Percentiles rank a stretch among this genome's conserved stretches.
These are phyloP conservation scores for Brassica nigra DNA, from an alignment of 345 rosid species.

Conservation along the genomic window DNA sequence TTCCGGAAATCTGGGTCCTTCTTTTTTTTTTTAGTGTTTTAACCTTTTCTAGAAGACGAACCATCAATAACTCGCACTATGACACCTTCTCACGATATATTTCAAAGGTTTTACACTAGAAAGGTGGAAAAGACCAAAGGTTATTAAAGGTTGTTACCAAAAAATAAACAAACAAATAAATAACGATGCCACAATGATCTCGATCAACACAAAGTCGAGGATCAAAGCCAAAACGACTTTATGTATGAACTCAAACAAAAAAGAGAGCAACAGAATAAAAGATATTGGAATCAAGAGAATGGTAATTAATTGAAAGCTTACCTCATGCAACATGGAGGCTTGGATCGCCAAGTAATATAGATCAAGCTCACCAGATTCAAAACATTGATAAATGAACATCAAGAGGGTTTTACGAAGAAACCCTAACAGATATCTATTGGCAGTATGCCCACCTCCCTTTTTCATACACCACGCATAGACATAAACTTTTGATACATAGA, in stretches of 20 bases:
- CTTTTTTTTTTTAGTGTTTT: conserved; percentile 18
- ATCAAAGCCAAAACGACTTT: not conserved
- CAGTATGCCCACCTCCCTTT: conserved; percentile 88
- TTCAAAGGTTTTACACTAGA: conserved; percentile 5
- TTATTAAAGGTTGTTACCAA: not conserved
- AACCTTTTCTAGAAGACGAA: conserved; percentile 15
- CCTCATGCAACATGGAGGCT: not conserved
- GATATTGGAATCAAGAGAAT: not conserved
- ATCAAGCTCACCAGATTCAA: conserved; percentile 6
- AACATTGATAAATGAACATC: conserved; percentile 18
- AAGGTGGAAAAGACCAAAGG: not conserved
- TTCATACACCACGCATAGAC: not conserved
- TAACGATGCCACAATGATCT: not conserved
- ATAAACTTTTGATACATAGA: not conserved
- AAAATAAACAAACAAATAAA: not conserved
- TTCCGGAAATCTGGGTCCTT: conserved; percentile 29
- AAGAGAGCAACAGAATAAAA: not conserved
- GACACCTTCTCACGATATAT: conserved; percentile 14
- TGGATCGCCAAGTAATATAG: conserved; percentile 1
- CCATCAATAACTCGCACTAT: not conserved
- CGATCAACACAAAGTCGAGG: not conserved
- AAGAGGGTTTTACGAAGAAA: conserved; percentile 81
- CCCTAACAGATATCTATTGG: conserved; percentile 79
- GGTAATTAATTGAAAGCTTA: not conserved
- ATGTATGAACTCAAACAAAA: not conserved